phyloP scores from a whole-genome alignment of 1,284 basidiomycete genomes.

The Fomitopsis palustris region DNA sequence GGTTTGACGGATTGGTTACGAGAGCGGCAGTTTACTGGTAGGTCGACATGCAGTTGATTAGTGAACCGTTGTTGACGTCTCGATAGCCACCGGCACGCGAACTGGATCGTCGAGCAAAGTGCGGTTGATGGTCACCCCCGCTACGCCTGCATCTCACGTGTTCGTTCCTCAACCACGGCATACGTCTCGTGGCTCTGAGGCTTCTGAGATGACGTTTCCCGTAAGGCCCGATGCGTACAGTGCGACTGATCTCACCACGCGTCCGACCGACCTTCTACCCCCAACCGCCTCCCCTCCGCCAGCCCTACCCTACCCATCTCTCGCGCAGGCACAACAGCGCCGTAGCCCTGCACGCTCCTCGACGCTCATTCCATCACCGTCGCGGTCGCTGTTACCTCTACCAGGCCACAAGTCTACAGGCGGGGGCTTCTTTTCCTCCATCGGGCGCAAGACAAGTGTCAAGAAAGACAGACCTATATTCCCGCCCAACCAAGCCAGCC shows the following conservation, averaged over 20 bases:
- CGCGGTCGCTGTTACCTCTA: constrained; percentile 29
- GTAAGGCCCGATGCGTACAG: constrained; percentile 69
- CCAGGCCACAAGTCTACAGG: constrained; percentile 38
- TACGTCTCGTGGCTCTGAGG: constrained; percentile 64
- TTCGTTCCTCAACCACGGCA: constrained; percentile 51
- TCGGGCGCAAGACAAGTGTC: constrained; percentile 68
- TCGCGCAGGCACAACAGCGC: constrained; percentile 34
- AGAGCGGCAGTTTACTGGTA: constrained; percentile 55
- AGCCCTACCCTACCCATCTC: constrained; percentile 70
- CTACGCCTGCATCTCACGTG: constrained; percentile 14
- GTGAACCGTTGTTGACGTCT: not conserved
- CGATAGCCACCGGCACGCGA: constrained; percentile 9
- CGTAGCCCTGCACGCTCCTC: constrained; percentile 22
- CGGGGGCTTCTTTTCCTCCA: constrained; percentile 65
- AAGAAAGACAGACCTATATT: constrained; percentile 32
- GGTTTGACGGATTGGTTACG: constrained; percentile 78
- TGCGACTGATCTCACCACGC: constrained; percentile 67
- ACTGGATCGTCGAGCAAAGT: constrained; percentile 11
- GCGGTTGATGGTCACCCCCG: constrained; percentile 11
- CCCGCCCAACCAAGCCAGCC: constrained; percentile 25
- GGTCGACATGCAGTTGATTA: constrained; percentile 16
- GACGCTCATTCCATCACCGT: constrained; percentile 28
- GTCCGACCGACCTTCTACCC: constrained; percentile 41
- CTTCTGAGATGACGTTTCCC: constrained; percentile 76
- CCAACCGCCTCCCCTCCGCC: constrained; percentile 52